Percentiles rank a stretch among this genome's conserved stretches.
These are phyloP conservation scores for Hibiscus trionum DNA, from an alignment of 345 rosid genomes.

Conservation along the genomic window DNA sequence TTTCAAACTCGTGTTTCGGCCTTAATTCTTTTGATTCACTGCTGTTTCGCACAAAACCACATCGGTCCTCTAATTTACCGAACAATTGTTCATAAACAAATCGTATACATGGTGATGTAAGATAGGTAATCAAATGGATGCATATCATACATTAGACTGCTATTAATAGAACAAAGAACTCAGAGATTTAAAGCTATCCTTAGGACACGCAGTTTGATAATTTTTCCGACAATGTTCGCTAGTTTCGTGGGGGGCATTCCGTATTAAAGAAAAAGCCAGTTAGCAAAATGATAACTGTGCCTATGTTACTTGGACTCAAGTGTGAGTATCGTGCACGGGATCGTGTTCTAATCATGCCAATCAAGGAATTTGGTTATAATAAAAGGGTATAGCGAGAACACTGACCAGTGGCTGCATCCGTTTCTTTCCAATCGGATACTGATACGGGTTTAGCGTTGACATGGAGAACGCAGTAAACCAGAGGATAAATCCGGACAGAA, in stretches of 20 bases:
- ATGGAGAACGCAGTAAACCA: conserved; percentile 99
- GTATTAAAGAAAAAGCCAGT: not conserved
- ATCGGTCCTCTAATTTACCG: too few relatives aligned
- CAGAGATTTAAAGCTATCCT: not conserved
- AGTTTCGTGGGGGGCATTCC: not conserved
- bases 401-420: conserved; percentile 97
- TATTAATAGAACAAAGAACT: not conserved
- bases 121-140: too few relatives aligned
- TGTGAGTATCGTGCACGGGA: not conserved
- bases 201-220: too few relatives aligned
- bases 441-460: conserved; percentile 93
- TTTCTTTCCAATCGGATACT: conserved; percentile 95
- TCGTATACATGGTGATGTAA: too few relatives aligned
- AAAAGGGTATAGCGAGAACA: conserved; percentile 11
- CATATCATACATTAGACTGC: not conserved
- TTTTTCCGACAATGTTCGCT: not conserved
- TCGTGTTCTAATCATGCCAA: not conserved
- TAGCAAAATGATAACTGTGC: not conserved
- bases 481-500: conserved; percentile 90
- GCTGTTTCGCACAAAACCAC: too few relatives aligned
- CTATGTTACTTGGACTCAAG: not conserved
- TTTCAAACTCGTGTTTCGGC: too few relatives aligned
- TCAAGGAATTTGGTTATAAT: not conserved
- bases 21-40: too few relatives aligned
- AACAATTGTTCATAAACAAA: too few relatives aligned